phyloP scores from a whole-genome alignment of 2,329 filamentous ascomycete genomes.

The Zymoseptoria passerinii region DNA sequence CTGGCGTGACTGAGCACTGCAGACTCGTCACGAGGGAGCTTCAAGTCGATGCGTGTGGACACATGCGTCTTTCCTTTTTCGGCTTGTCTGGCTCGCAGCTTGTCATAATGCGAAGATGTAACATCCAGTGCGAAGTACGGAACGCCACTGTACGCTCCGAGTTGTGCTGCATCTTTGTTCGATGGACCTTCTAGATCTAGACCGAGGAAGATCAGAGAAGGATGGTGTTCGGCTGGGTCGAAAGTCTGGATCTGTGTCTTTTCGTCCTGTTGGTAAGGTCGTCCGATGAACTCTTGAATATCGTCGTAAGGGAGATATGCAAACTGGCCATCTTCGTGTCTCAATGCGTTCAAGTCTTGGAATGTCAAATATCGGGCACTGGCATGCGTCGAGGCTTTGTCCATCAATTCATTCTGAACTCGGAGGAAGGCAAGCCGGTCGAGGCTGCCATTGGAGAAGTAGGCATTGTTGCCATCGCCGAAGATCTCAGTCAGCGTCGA shows the following conservation, averaged over 20 bases:
- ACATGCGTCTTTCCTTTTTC: constrained; percentile 9
- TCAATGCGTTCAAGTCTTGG: constrained; percentile 14
- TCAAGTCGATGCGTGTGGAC: constrained; percentile 15
- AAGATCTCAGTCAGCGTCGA: constrained; percentile 14
- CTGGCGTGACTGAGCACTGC: constrained; percentile 17
- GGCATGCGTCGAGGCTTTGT: constrained; percentile 15
- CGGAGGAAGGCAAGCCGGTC: constrained; percentile 16
- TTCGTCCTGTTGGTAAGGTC: constrained; percentile 14
- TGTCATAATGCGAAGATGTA: constrained; percentile 10
- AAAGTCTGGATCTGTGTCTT: constrained; percentile 15
- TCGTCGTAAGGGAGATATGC: constrained; percentile 11
- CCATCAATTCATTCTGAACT: constrained; percentile 11
- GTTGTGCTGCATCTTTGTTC: constrained; percentile 8
- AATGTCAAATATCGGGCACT: constrained; percentile 15
- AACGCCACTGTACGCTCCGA: constrained; percentile 13
- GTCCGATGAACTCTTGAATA: constrained; percentile 10
- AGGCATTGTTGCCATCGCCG: constrained; percentile 15
- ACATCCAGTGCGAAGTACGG: constrained; percentile 19
- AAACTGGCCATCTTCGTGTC: constrained; percentile 9
- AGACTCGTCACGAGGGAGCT: constrained; percentile 12
- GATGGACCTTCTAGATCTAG: constrained; percentile 14
- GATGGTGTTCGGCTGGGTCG: constrained; percentile 12
- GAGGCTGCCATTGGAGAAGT: constrained; percentile 14
- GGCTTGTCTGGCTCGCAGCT: constrained; percentile 9
- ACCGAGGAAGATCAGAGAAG: constrained; percentile 16